phyloP scores from a whole-genome alignment of 495 filamentous ascomycete genomes.

The Usnea hakonensis region DNA sequence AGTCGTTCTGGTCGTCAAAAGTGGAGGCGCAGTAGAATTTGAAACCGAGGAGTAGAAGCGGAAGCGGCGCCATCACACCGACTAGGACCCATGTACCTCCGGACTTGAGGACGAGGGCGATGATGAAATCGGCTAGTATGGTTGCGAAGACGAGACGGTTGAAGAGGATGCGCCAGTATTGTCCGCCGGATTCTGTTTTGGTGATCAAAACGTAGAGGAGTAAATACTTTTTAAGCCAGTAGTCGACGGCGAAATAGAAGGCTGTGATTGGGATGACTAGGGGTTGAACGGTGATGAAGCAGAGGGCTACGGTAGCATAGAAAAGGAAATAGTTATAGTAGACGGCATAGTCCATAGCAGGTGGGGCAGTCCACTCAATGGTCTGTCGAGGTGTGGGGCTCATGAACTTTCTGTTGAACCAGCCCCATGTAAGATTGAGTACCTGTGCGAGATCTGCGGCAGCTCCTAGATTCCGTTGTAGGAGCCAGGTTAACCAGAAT shows the following conservation, averaged over 20 bases:
- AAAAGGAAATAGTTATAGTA: constrained; percentile 97
- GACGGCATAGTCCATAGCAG: constrained; percentile 85
- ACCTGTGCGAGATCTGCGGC: constrained; percentile 84
- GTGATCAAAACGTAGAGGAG: constrained; percentile 92
- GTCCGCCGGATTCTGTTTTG: constrained; percentile 91
- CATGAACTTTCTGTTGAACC: constrained; percentile 73
- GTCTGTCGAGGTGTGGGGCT: constrained; percentile 84
- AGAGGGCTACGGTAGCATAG: constrained; percentile 83
- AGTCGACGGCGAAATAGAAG: constrained; percentile 82
- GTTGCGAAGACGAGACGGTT: constrained; percentile 84
- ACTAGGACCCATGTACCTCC: constrained; percentile 50
- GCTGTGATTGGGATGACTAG: constrained; percentile 85
- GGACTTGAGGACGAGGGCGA: constrained; percentile 65
- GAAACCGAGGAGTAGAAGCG: constrained; percentile 74
- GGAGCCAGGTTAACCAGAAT: constrained; percentile 89
- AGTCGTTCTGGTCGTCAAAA: constrained; percentile 73
- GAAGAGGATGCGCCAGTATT: constrained; percentile 83
- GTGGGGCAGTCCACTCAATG: constrained; percentile 90
- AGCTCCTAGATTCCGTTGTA: constrained; percentile 88
- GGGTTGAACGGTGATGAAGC: constrained; percentile 80
- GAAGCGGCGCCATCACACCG: constrained; percentile 63
- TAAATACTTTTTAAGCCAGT: constrained; percentile 89
- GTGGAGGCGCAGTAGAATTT: constrained; percentile 71
- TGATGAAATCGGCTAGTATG: constrained; percentile 69
- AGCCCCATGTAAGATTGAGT: constrained; percentile 70